Evolutionary conservation across 2,329 filamentous ascomycete species (phyloP).

Genomic region (Hymenoscyphus fraxineus): DNA sequence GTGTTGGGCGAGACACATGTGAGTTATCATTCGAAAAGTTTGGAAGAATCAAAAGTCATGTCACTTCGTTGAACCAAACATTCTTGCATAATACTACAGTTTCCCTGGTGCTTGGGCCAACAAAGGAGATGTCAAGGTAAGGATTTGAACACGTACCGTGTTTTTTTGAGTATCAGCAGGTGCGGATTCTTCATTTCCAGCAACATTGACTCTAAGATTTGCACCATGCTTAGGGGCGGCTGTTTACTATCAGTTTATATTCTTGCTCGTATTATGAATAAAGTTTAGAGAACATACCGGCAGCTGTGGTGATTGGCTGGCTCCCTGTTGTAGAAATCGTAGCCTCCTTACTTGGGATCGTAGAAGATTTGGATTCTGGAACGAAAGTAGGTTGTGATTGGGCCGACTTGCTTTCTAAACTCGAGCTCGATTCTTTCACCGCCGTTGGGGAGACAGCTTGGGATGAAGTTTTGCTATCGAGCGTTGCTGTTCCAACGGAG

Average conservation of each 20-base stretch:
- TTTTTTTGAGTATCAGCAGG: background rate
- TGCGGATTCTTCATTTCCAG: background rate
- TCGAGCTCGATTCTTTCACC: no score
- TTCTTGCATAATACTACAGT: background rate
- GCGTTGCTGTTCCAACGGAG: no score
- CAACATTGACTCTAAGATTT: background rate
- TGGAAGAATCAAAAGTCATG: background rate
- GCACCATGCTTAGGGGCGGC: background rate
- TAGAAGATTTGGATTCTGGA: background rate
- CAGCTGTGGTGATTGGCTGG: background rate
- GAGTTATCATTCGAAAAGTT: background rate
- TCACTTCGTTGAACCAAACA: background rate
- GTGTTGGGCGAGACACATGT: background rate
- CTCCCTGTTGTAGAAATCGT: background rate
- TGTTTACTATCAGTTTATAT: background rate
- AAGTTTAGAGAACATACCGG: background rate
- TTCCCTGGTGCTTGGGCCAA: background rate
- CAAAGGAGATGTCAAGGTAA: background rate
- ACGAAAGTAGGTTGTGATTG: background rate
- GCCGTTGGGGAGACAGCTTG: background rate
- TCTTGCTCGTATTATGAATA: background rate
- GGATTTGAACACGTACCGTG: background rate
- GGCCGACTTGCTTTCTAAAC: no score
- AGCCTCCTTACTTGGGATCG: background rate
- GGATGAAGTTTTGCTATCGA: no score